Conservation (phyloP, 768 basidiomycete species). For the Naganishia randhawae region DNA sequence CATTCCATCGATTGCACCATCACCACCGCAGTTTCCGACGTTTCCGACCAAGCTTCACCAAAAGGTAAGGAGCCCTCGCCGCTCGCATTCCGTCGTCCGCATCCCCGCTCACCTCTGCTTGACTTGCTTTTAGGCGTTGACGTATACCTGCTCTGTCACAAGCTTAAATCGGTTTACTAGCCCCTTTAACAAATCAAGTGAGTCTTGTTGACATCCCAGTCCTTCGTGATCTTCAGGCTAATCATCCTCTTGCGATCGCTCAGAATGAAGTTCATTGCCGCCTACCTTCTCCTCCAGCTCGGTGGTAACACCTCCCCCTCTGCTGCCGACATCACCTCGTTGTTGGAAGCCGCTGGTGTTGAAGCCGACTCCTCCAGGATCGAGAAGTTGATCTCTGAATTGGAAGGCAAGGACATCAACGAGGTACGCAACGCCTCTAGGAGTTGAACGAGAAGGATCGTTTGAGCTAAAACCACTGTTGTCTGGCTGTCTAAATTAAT, state of each 20-base stretch:
- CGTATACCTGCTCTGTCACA: conserved; percentile 32
- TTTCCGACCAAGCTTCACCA: conserved; percentile 13
- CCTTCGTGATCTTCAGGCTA: neutral
- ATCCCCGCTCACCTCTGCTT: conserved; percentile 2
- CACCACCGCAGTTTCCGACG: neutral
- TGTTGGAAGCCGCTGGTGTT: conserved; percentile 79
- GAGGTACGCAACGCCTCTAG: conserved; percentile 55
- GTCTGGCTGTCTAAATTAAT: neutral
- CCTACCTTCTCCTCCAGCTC: conserved; percentile 92
- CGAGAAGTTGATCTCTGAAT: conserved; percentile 77
- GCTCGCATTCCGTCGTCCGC: neutral
- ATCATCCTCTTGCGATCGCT: neutral
- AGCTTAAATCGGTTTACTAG: conserved; percentile 36
- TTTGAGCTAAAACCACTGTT: neutral
- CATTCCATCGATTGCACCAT: conserved; percentile 2
- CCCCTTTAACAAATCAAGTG: conserved; percentile 32
- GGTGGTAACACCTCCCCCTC: conserved; percentile 87
- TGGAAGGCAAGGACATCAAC: conserved; percentile 83
- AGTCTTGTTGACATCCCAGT: neutral
- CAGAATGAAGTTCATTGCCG: conserved; percentile 63
- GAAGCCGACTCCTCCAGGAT: conserved; percentile 80
- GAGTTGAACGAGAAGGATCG: too few species aligned
- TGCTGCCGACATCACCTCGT: conserved; percentile 78
- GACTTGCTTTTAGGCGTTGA: conserved; percentile 25
- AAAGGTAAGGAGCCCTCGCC: conserved; percentile 21